Evolutionary conservation across 169 alveolate species (phyloP).

Genomic region (Pseudocohnilembus persalinus): DNA sequence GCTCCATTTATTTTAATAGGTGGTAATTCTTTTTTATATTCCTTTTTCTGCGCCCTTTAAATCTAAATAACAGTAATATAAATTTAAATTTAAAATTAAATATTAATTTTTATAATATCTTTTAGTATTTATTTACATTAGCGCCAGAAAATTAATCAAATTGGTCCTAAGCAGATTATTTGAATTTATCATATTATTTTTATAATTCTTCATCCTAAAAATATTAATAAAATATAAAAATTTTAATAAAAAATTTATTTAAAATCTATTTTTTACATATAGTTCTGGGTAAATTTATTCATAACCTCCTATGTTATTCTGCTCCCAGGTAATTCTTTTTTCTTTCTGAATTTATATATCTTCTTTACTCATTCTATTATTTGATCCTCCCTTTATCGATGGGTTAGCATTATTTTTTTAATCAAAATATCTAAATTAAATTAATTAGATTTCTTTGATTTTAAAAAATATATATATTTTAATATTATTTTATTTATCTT

Average conservation of each 20-base stretch:
- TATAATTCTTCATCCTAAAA: neutral
- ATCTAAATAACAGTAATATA: neutral
- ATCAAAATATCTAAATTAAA: neutral
- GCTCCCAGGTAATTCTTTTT: neutral
- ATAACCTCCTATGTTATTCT: neutral
- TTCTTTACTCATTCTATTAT: neutral
- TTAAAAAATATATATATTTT: too few species aligned
- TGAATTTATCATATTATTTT: neutral
- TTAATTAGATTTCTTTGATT: too few species aligned
- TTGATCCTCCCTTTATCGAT: neutral
- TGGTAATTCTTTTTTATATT: neutral
- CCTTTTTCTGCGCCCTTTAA: neutral
- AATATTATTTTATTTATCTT: too few species aligned
- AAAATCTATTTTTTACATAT: neutral
- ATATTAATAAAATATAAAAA: too few species aligned
- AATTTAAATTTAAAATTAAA: too few species aligned
- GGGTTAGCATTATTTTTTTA: neutral
- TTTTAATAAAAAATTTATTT: too few species aligned
- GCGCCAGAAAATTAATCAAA: neutral
- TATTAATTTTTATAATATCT: too few species aligned
- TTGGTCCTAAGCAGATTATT: neutral
- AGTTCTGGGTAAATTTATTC: neutral
- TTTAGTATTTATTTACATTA: neutral
- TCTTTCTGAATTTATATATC: neutral
- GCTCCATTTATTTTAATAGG: too few species aligned